Base-by-base conservation (phyloP, 2,329 filamentous ascomycete genomes). In the Aspergillus tubingensis region DNA sequence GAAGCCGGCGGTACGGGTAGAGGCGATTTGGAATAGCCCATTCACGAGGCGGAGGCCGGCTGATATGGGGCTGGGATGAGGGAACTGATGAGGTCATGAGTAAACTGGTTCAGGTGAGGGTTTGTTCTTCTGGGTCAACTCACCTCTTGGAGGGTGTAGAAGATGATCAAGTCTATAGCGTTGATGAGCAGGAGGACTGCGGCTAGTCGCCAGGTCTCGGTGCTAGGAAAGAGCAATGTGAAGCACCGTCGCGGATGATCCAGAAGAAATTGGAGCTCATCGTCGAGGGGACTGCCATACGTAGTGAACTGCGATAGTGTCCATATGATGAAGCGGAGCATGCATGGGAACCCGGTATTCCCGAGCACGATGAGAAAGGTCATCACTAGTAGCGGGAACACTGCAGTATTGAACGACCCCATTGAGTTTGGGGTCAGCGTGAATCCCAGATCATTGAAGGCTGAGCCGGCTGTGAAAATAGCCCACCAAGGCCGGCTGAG, bases 241-340 rank as follows among this genome's bases (percentile, higher is more conserved):
- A 97, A 99, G 77, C 95, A 98, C 50, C 95, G 90, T 71, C 94
- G 89, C 0, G 94, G 94, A 68, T 97, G 94, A 69, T 97, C 92
- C 1, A 98, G 85, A 21, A 98, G 79, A 70, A 97, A 97, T 32
- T 86, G 85, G 15, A 97, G 80, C 73, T 96, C 93, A 73, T 97
- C 92, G 85, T 90, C 96, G 0, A 94, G 74, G 1, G 88, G 87
- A 25, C 86, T 90, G 5, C 80, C 83, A 32, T 76, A 77, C 2
- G 89, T 86, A 0, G 88, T 83, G 54, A 89, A 67, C 58, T 88
- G 85, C n/a, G 90, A 90, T 23, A 84, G 71, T 1, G 89, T 70
- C 92, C 94, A 98, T 60, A 98, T 97, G 65, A 94, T 86, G 70
- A 96, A 91, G 5, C 94, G 89, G 19, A 97, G 84, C 88, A 96